phyloP scores from a whole-genome alignment of 805 yeast genomes.

The Tetrapisispora arboricola region DNA sequence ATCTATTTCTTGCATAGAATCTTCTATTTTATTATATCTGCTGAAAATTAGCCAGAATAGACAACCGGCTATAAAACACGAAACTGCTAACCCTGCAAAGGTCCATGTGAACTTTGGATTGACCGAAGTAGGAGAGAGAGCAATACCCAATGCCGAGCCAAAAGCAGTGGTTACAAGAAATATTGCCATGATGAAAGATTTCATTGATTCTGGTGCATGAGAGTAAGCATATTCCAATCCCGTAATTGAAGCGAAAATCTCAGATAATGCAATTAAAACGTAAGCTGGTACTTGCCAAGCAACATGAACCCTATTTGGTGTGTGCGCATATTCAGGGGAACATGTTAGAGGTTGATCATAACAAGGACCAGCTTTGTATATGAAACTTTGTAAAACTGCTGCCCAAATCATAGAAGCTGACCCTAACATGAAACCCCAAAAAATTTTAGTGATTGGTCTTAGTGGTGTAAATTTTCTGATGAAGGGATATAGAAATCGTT shows the following conservation, averaged over 20 bases:
- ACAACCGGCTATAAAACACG: slow-evolving; percentile 51
- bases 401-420: slow-evolving; percentile 62
- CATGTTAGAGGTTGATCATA: slow-evolving; percentile 43
- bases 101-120: slow-evolving; percentile 67
- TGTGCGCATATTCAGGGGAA: slow-evolving; percentile 13
- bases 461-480: slow-evolving; percentile 42
- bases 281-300: slow-evolving; percentile 63
- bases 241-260: slow-evolving; percentile 69
- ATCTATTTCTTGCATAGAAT: slow-evolving; percentile 46
- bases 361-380: slow-evolving; percentile 67
- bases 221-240: slow-evolving; percentile 80
- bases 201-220: slow-evolving; percentile 57
- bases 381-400: slow-evolving; percentile 60
- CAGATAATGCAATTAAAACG: slow-evolving; percentile 61
- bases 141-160: slow-evolving; percentile 69
- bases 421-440: slow-evolving; percentile 58
- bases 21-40: slow-evolving; percentile 46
- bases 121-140: slow-evolving; percentile 52
- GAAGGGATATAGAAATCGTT: slow-evolving; percentile 45
- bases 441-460: slow-evolving; percentile 63
- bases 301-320: slow-evolving; percentile 41
- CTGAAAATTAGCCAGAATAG: slow-evolving; percentile 52
- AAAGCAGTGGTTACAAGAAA: slow-evolving; percentile 63
- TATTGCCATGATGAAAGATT: slow-evolving; percentile 36
- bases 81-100: slow-evolving; percentile 50